Evolutionary conservation across 768 basidiomycete genomes (phyloP).

Genomic region (Suillus plorans): DNA sequence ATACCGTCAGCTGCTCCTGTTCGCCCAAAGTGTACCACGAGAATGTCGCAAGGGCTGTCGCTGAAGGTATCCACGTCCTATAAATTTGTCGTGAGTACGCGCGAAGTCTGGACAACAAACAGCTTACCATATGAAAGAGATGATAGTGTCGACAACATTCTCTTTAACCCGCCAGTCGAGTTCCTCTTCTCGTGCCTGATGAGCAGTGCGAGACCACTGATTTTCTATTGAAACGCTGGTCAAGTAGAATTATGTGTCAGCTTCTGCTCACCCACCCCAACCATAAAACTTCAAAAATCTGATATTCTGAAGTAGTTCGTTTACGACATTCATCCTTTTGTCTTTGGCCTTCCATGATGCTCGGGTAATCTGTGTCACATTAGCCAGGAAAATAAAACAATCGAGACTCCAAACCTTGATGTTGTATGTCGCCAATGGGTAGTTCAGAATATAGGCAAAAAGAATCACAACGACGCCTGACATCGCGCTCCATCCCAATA

Average conservation of each 20-base stretch:
- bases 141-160: constrained; percentile 57
- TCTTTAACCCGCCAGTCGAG: constrained; percentile 66
- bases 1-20: constrained; percentile 65
- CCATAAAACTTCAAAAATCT: constrained; percentile 75
- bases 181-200: constrained; percentile 57
- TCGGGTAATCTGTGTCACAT: constrained; percentile 46
- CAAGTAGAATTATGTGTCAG: background rate
- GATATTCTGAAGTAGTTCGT: constrained; percentile 75
- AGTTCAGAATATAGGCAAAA: constrained; percentile 61
- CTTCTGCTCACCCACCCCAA: constrained; percentile 50
- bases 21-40: constrained; percentile 68
- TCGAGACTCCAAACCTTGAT: constrained; percentile 47
- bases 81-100: constrained; percentile 9
- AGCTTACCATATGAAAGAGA: constrained; percentile 67
- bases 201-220: constrained; percentile 57
- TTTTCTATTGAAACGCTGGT: constrained; percentile 40
- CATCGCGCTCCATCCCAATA: constrained; percentile 78
- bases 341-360: constrained; percentile 65
- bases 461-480: constrained; percentile 68
- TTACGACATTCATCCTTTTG: constrained; percentile 65
- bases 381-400: background rate
- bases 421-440: constrained; percentile 65
- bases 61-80: constrained; percentile 75
- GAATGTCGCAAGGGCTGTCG: constrained; percentile 62
- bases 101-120: background rate